Percentiles rank a stretch among this genome's conserved stretches.
These are phyloP conservation scores for Paramecium tetraurelia DNA, from an alignment of 73 alveolate species.

Conservation along the genomic window DNA sequence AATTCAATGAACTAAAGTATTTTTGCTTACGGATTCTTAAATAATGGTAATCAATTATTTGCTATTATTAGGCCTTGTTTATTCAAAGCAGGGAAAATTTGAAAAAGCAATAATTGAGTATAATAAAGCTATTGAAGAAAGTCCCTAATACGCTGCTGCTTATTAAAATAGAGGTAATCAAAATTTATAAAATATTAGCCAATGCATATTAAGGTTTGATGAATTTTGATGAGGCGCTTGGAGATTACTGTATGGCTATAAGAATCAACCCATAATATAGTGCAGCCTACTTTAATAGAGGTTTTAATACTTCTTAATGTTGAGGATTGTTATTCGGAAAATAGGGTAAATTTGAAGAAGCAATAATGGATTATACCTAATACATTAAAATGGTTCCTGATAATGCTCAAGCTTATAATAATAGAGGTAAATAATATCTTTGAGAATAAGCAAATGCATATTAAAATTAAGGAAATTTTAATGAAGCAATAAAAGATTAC, in stretches of 20 bases:
- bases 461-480: background rate
- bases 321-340: background rate
- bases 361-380: background rate
- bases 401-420: background rate
- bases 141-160: background rate
- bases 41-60: background rate
- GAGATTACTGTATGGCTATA: background rate
- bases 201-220: background rate
- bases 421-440: background rate
- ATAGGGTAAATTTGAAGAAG: background rate
- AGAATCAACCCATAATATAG: background rate
- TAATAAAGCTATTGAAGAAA: background rate
- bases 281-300: background rate
- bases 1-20: background rate
- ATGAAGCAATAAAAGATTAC: background rate
- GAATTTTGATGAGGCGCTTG: background rate
- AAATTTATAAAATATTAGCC: background rate
- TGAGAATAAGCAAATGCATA: background rate
- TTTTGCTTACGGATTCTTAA: background rate
- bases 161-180: background rate
- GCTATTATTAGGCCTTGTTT: background rate
- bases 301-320: background rate
- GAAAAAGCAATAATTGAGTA: background rate
- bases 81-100: background rate
- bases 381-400: background rate